A percentile compares a stretch with the other conserved stretches of the same genome.
phyloP scores from a whole-genome alignment of 2,329 filamentous ascomycete genomes.

The Tolypocladium paradoxum region DNA sequence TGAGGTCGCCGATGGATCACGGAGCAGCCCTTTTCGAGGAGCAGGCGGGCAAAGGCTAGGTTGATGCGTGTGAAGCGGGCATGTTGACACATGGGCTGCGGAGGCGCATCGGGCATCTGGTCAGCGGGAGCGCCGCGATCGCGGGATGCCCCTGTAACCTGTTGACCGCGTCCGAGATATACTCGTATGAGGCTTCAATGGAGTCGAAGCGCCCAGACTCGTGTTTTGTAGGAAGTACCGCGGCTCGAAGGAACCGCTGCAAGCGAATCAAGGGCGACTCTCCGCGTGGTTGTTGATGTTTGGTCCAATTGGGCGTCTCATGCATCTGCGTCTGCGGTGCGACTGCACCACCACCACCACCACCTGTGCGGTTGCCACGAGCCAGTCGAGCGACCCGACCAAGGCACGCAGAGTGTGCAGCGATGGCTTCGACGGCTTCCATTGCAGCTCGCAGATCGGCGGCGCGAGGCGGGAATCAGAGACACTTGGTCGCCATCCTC shows the following conservation, averaged over 20 bases:
- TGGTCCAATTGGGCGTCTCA: background rate
- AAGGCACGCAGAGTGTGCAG: background rate
- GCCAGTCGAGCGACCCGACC: background rate
- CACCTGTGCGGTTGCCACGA: too few species aligned
- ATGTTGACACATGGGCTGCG: background rate
- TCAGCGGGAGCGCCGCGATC: background rate
- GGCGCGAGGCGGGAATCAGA: background rate
- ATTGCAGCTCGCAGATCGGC: background rate
- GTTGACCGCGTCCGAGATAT: background rate
- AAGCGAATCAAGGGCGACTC: background rate
- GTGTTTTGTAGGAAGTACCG: too few species aligned
- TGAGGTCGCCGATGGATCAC: constrained; percentile 25
- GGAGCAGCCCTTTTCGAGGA: constrained; percentile 24
- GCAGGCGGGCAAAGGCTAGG: constrained; percentile 21
- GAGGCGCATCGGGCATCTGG: background rate
- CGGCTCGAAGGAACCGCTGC: background rate
- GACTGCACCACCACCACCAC: background rate
- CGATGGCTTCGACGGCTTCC: background rate
- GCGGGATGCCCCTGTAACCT: background rate
- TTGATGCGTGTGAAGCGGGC: constrained; percentile 19
- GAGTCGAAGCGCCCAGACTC: background rate
- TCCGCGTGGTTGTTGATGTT: background rate
- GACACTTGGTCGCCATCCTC: background rate
- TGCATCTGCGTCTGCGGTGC: background rate
- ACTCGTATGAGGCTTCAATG: background rate